Conservation (phyloP, 495 filamentous ascomycete genomes). For the Daldinia concentrica region DNA sequence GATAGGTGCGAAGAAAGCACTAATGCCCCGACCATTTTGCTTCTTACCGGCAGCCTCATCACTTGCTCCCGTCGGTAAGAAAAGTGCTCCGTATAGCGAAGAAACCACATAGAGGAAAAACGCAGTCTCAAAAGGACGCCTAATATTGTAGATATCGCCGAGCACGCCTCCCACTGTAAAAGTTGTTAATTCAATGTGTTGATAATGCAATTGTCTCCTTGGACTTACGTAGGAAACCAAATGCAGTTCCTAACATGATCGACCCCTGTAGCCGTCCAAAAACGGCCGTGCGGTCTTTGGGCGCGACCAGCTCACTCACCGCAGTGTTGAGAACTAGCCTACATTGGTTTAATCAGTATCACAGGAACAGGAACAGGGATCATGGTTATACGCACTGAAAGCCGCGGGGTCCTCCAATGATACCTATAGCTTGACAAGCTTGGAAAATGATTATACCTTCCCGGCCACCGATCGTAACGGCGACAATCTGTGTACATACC, state of each 20-base stretch:
- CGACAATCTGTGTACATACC: constrained; percentile 63
- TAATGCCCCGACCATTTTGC: constrained; percentile 46
- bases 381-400: constrained; percentile 54
- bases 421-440: constrained; percentile 61
- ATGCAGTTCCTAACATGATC: constrained; percentile 63
- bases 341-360: constrained; percentile 10
- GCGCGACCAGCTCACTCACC: constrained; percentile 60
- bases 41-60: constrained; percentile 39
- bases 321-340: constrained; percentile 64
- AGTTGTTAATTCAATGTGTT: constrained; percentile 6
- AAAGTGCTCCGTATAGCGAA: constrained; percentile 49
- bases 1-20: constrained; percentile 63
- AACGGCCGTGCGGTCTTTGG: constrained; percentile 59
- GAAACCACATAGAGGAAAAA: constrained; percentile 57
- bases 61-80: constrained; percentile 33
- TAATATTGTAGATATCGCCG: constrained; percentile 60
- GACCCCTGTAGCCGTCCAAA: constrained; percentile 65
- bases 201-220: neutral
- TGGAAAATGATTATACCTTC: constrained; percentile 66
- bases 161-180: constrained; percentile 60
- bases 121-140: constrained; percentile 62
- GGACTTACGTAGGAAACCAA: constrained; percentile 60
- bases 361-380: neutral
- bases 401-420: constrained; percentile 65
- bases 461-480: constrained; percentile 59